Base-by-base conservation (phyloP, 208 protist species). In the Acanthamoeba lenticulata region DNA sequence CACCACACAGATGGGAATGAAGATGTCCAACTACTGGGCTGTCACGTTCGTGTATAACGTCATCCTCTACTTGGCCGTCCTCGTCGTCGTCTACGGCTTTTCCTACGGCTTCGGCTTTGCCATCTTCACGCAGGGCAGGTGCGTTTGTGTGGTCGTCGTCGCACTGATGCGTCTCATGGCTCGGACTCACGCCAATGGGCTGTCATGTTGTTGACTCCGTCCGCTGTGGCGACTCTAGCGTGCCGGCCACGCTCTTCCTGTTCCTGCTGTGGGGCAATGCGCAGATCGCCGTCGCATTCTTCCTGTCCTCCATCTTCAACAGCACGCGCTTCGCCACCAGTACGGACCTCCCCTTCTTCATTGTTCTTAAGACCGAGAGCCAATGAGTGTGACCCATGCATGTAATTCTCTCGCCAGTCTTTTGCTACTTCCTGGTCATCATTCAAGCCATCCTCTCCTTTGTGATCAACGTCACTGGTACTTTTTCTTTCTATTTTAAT, bases 261-360 rank as follows among this genome's bases (percentile, higher is more conserved):
- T 94, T 94, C 27, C 45, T 94, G 34, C 69, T 94, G 4, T 94
- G 91, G 91, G 91, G 91, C n/a, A 47, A 94, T 72, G 40, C 67
- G 7, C 45, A 60, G 69, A 94, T 94, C 34, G 65, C 67, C 38
- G 36, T 94, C 5, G 21, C 3, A 13, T 94, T 94, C 45, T 81
- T 86, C 72, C 32, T 94, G 27, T 40, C 40, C 3, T 67, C 88
- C 21, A 47, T 92, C 57, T 92, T 92, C 88, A 92, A 92, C 88
- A 79, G 32, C n/a, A 92, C 88, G 5, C 17, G 88, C 19, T 47
- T 92, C 24, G 88, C 88, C 88, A 92, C 88, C 27, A 92, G 88
- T 92, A 92, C 52, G 49, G 67, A 19, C 15, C 19, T 74, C 19
- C 57, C 24, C 57, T n/a, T 19, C 24, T 19, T n/a, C 24, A n/a